These are phyloP conservation scores for Leishmania gerbilli DNA, from an alignment of 208 protist genomes.

Conservation along the genomic window DNA sequence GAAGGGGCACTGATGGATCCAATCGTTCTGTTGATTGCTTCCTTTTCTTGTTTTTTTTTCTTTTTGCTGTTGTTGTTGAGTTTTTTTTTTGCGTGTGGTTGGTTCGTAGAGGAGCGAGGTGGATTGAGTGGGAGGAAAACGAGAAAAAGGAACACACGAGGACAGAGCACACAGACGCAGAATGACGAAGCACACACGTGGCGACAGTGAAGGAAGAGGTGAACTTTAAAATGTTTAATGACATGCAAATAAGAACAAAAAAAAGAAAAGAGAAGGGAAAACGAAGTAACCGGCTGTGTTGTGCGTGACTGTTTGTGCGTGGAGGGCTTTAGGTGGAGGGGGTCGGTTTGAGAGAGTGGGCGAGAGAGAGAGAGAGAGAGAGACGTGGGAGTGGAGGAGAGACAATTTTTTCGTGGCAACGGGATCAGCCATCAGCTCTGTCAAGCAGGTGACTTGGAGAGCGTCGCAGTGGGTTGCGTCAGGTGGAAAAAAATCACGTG, in stretches of 20 bases:
- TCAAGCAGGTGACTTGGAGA: background rate
- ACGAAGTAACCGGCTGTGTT: background rate
- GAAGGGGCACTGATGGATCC: background rate
- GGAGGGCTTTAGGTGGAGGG: background rate
- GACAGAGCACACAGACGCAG: background rate
- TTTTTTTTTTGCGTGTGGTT: background rate
- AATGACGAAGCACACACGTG: background rate
- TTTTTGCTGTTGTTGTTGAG: background rate
- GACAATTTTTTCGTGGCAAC: background rate
- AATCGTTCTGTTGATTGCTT: background rate
- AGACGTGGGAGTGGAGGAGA: background rate
- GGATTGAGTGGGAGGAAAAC: background rate
- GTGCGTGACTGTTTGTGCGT: background rate
- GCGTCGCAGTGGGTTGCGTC: background rate
- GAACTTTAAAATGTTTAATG: background rate
- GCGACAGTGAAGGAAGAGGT: background rate
- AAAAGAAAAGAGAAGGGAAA: background rate
- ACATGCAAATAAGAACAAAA: slow-evolving; percentile 4
- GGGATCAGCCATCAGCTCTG: background rate
- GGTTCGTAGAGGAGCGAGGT: background rate
- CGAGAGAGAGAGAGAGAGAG: background rate
- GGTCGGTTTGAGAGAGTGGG: background rate
- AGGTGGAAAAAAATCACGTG: background rate
- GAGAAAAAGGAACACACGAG: background rate
- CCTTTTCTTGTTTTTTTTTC: background rate